Conservation (phyloP, 2,329 filamentous ascomycete species). For the Cladophialophora bantiana region DNA sequence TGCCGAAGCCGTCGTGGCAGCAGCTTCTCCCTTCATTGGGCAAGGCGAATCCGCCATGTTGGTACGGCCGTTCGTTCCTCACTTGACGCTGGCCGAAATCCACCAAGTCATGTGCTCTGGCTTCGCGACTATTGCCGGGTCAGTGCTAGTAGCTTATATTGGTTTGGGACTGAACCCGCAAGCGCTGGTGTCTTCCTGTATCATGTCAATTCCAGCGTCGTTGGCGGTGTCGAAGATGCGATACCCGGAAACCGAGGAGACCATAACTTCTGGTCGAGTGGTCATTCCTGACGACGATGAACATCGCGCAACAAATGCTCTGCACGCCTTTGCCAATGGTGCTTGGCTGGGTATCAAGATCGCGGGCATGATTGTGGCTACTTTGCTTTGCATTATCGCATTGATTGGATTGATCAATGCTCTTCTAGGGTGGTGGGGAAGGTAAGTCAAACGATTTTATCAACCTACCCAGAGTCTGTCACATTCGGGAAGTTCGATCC, state of each 20-base stretch:
- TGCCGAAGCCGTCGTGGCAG: slow-evolving; percentile 90
- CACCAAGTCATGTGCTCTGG: slow-evolving; percentile 94
- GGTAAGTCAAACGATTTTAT: slow-evolving; percentile 60
- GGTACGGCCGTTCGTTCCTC: slow-evolving; percentile 82
- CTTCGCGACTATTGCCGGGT: slow-evolving; percentile 90
- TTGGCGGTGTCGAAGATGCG: slow-evolving; percentile 88
- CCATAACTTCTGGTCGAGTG: slow-evolving; percentile 80
- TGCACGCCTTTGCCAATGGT: slow-evolving; percentile 85
- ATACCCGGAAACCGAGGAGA: slow-evolving; percentile 86
- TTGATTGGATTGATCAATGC: slow-evolving; percentile 77
- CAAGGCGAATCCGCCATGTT: slow-evolving; percentile 95
- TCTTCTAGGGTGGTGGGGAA: slow-evolving; percentile 82
- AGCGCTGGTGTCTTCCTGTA: slow-evolving; percentile 86
- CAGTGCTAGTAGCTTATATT: slow-evolving; percentile 86
- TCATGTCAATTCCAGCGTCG: slow-evolving; percentile 94
- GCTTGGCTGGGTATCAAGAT: slow-evolving; percentile 88
- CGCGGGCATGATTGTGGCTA: slow-evolving; percentile 79
- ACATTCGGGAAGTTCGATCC: neutral
- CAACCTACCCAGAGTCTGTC: neutral
- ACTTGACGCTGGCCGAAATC: slow-evolving; percentile 85
- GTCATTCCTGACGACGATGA: slow-evolving; percentile 82
- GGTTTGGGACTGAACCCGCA: slow-evolving; percentile 81
- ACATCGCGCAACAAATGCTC: slow-evolving; percentile 75
- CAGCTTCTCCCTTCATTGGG: slow-evolving; percentile 91
- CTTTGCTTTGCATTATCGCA: slow-evolving; percentile 83